Base-by-base conservation (phyloP, 345 rosid species). In the Rhodomyrtus tomentosa region DNA sequence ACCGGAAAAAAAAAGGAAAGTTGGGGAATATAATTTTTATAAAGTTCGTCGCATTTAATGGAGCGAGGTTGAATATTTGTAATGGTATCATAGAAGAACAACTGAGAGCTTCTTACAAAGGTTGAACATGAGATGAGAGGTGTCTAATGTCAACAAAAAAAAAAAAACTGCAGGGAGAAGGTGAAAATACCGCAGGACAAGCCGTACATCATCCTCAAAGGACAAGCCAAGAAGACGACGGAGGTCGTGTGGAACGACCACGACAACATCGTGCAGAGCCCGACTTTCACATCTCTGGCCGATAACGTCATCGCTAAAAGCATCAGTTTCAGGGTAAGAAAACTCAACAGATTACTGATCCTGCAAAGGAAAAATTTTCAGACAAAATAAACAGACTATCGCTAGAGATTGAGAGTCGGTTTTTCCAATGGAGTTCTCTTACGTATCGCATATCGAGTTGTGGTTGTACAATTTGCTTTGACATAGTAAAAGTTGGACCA, bases 161-260 rank as follows among this genome's bases (percentile, higher is more conserved):
- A 6, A 42, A 42, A 42, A 42, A 42, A 21, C 80, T 81, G 53
- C 80, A 96, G 98, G 83, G 99, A 96, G 91, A 95, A 93, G 88
- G 88, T 96, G 88, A 88, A 38, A 49, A 95, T 96, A 72, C 94
- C 98, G 7, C 29, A 36, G n/a, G 91, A 96, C 18, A 96, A 94
- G 83, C 96, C 97, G 7, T 92, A 56, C 88, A 89, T 94, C 59
- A 85, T 92, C 50, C 88, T 96, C 2, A 88, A 88, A 27, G 99
- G 98, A 86, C 88, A 87, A 51, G 93, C 90, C 5, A 92, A 87
- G 84, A 92, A 83, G 58, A 82, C 29, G 4, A 96, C 98, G 12
- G 72, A 52, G 29, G 88, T 96, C 62, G 92, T 93, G 54, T 96
- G 95, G 98, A 92, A 86, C 85, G 98, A 95, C 62, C 95, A 94